A percentile compares a stretch with the other conserved stretches of the same genome.
These are phyloP conservation scores for Sarocladiaceae sp. DNA, from an alignment of 2,329 filamentous ascomycete species.

Conservation along the genomic window DNA sequence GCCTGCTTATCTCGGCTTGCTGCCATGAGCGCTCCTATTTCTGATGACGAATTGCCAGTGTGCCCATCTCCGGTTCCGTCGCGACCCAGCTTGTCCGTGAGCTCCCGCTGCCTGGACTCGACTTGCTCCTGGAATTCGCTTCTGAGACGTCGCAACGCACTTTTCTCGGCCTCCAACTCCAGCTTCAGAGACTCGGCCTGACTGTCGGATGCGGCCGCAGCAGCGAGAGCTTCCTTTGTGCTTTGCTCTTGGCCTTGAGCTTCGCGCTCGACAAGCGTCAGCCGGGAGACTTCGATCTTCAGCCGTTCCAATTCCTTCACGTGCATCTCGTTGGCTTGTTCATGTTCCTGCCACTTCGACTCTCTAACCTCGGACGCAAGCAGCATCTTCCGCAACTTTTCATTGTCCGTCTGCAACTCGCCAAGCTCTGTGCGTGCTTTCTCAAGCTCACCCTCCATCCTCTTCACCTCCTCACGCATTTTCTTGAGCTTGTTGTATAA, in stretches of 20 bases:
- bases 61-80: neutral
- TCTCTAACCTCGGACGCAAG: conserved; percentile 67
- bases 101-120: conserved; percentile 38
- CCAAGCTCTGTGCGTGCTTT: conserved; percentile 54
- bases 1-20: conserved; percentile 50
- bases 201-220: conserved; percentile 54
- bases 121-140: conserved; percentile 46
- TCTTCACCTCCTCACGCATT: conserved; percentile 67
- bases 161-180: conserved; percentile 48
- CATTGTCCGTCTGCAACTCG: conserved; percentile 53
- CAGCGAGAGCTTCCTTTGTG: conserved; percentile 51
- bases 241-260: conserved; percentile 62
- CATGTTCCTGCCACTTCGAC: conserved; percentile 57
- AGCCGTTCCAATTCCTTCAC: conserved; percentile 57
- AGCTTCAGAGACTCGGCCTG: conserved; percentile 55
- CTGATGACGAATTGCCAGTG: conserved; percentile 6
- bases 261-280: conserved; percentile 59
- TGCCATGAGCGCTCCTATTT: conserved; percentile 41
- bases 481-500: conserved; percentile 61
- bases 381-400: conserved; percentile 61
- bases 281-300: conserved; percentile 52
- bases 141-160: conserved; percentile 40
- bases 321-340: conserved; percentile 58
- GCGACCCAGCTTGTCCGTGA: conserved; percentile 31
- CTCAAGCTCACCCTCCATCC: conserved; percentile 55